A percentile compares a stretch with the other conserved stretches of the same genome.
Conservation (phyloP, 176 grass and related monocot species). For the Hsuehochloa calcarea region DNA sequence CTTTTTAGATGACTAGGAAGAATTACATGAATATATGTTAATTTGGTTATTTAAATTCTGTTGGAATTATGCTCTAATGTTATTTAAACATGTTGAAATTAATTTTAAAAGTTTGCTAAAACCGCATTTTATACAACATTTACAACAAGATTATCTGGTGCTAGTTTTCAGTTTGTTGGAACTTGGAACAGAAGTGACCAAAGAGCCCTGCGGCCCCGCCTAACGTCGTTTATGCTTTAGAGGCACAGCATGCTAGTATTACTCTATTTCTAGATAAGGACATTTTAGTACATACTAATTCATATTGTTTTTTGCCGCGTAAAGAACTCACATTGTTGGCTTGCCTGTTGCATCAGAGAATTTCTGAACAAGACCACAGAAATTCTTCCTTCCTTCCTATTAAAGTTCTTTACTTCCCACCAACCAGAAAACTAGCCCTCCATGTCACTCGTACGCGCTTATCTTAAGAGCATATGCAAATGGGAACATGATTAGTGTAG, state of each 20-base stretch:
- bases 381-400: neutral
- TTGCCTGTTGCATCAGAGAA: neutral
- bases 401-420: neutral
- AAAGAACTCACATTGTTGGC: neutral
- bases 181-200: neutral
- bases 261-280: neutral
- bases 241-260: neutral
- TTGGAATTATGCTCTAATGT: too few relatives aligned
- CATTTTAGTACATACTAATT: too few relatives aligned
- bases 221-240: too few relatives aligned
- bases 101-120: too few relatives aligned
- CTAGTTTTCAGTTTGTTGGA: neutral
- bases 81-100: too few relatives aligned
- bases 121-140: too few relatives aligned
- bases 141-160: neutral
- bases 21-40: too few relatives aligned
- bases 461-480: neutral
- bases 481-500: slow-evolving; percentile 13
- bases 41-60: too few relatives aligned
- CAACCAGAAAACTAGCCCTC: neutral
- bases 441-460: neutral
- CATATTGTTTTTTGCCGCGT: neutral
- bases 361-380: neutral
- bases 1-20: too few relatives aligned
- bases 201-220: neutral